Percentiles rank a stretch among this genome's conserved stretches.
Conservation (phyloP, 306 rosid genomes). For the Cucurbita moschata region DNA sequence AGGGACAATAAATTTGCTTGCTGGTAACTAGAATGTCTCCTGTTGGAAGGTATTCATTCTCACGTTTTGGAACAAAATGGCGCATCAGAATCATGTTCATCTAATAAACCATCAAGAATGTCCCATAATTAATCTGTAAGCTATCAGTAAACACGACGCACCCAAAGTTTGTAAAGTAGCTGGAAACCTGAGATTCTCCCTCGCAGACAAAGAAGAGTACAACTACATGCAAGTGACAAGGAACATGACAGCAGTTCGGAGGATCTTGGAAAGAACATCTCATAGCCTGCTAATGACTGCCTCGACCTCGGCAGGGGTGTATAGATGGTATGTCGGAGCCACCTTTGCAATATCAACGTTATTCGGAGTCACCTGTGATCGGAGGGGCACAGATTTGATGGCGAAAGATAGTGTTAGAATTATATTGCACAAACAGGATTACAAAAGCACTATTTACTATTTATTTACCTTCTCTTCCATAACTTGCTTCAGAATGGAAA, state of each 20-base stretch:
- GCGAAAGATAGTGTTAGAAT: background rate
- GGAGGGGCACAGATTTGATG: background rate
- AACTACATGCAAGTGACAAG: slow-evolving; percentile 2
- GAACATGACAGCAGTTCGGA: background rate
- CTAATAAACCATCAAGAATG: slow-evolving; percentile 1
- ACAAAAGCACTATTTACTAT: background rate
- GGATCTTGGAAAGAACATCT: slow-evolving; percentile 3
- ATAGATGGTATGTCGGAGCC: slow-evolving; percentile 70
- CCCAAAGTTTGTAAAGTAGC: background rate
- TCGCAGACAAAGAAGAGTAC: background rate
- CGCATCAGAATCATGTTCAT: background rate
- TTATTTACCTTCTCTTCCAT: slow-evolving; percentile 94
- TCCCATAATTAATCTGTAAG: background rate
- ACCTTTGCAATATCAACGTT: slow-evolving; percentile 96
- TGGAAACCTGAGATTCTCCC: background rate
- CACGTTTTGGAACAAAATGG: background rate
- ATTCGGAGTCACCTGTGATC: slow-evolving; percentile 71
- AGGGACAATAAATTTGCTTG: background rate
- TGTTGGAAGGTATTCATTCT: background rate
- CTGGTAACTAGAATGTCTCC: background rate
- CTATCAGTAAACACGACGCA: background rate
- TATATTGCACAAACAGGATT: background rate
- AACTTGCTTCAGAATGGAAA: slow-evolving; percentile 92
- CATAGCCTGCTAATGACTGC: slow-evolving; percentile 78
- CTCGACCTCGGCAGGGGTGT: slow-evolving; percentile 83